Evolutionary conservation across 2,329 filamentous ascomycete species (phyloP).

Genomic region (Teratosphaeriaceae sp.): DNA sequence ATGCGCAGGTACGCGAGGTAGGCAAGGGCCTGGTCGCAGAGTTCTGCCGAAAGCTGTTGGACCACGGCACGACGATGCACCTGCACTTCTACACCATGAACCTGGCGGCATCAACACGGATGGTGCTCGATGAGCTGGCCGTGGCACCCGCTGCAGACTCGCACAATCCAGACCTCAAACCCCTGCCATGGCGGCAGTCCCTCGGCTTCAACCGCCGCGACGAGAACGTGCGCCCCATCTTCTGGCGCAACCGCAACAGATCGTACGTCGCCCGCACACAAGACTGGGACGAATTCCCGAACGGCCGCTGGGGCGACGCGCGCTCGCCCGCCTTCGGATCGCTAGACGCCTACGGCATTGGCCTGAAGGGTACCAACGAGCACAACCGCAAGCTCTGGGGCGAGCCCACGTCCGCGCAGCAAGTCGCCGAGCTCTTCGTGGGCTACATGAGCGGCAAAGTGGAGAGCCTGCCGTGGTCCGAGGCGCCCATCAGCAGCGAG

Average conservation of each 20-base stretch:
- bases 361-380: conserved; percentile 89
- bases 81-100: conserved; percentile 99
- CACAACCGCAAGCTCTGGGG: conserved; percentile 96
- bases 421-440: conserved; percentile 78
- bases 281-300: conserved; percentile 98
- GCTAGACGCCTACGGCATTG: conserved; percentile 88
- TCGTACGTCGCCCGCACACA: conserved; percentile 93
- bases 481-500: conserved; percentile 76
- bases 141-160: conserved; percentile 73
- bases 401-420: conserved; percentile 68
- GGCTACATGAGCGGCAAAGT: conserved; percentile 76
- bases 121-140: conserved; percentile 85
- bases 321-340: conserved; percentile 94
- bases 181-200: conserved; percentile 92
- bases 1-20: conserved; percentile 82
- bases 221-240: conserved; percentile 95
- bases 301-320: conserved; percentile 97
- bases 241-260: conserved; percentile 96
- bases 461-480: conserved; percentile 86
- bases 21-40: conserved; percentile 82
- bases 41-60: conserved; percentile 81
- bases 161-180: conserved; percentile 45
- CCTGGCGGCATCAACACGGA: conserved; percentile 83
- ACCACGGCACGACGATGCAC: conserved; percentile 69
- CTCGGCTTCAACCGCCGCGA: conserved; percentile 80